Conservation (phyloP, 140 eudicot genomes). For the Anethum foeniculum region DNA sequence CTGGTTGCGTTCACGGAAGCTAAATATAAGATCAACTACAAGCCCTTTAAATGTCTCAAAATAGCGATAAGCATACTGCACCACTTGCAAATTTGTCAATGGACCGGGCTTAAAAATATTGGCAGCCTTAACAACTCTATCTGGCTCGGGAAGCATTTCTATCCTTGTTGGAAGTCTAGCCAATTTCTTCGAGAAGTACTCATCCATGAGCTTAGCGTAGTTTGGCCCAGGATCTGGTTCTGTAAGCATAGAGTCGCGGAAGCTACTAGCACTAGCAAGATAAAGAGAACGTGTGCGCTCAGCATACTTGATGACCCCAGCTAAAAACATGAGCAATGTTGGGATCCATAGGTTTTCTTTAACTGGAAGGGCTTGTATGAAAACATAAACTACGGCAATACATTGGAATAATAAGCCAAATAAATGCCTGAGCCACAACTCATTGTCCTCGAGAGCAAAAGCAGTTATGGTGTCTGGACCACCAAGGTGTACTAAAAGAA, state of each 20-base stretch:
- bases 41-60: slow-evolving; percentile 46
- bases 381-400: slow-evolving; percentile 31
- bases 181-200: slow-evolving; percentile 33
- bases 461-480: slow-evolving; percentile 61
- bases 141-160: slow-evolving; percentile 20
- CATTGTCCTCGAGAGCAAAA: neutral
- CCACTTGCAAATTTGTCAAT: slow-evolving; percentile 28
- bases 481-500: slow-evolving; percentile 63
- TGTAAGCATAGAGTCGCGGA: slow-evolving; percentile 39
- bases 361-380: slow-evolving; percentile 33
- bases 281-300: slow-evolving; percentile 51
- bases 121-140: slow-evolving; percentile 23
- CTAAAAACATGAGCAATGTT: slow-evolving; percentile 37
- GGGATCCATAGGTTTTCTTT: slow-evolving; percentile 35
- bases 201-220: slow-evolving; percentile 60
- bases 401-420: slow-evolving; percentile 36
- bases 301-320: slow-evolving; percentile 42
- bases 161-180: slow-evolving; percentile 39
- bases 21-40: slow-evolving; percentile 44
- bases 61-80: slow-evolving; percentile 35
- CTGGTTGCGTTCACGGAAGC: slow-evolving; percentile 22
- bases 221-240: slow-evolving; percentile 57
- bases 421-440: slow-evolving; percentile 57
- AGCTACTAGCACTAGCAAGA: slow-evolving; percentile 43
- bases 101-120: slow-evolving; percentile 26